A percentile compares a stretch with the other conserved stretches of the same genome.
Conservation (phyloP, 1,284 basidiomycete species). For the Marasmius tenuissimus region DNA sequence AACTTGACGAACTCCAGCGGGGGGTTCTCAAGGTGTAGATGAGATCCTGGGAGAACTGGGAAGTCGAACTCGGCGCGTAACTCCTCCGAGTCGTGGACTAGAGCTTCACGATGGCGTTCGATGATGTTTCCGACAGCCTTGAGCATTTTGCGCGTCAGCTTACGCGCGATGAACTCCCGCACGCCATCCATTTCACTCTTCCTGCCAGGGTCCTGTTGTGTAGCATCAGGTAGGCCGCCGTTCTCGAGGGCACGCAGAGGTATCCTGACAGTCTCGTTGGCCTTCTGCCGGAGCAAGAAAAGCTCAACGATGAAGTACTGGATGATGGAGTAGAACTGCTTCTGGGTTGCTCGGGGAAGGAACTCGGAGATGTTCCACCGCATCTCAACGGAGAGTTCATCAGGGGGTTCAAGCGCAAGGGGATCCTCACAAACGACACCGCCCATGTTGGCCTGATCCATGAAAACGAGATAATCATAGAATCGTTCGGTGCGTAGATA, state of each 20-base stretch:
- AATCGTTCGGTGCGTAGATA: constrained; percentile 86
- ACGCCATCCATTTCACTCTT: constrained; percentile 69
- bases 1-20: constrained; percentile 92
- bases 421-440: constrained; percentile 87
- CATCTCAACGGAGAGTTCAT: constrained; percentile 79
- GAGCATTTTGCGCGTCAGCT: constrained; percentile 83
- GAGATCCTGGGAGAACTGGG: constrained; percentile 86
- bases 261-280: constrained; percentile 57
- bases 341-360: constrained; percentile 83
- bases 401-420: constrained; percentile 62
- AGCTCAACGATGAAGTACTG: constrained; percentile 88
- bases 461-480: constrained; percentile 95
- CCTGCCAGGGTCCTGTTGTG: constrained; percentile 68
- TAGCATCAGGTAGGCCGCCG: constrained; percentile 56
- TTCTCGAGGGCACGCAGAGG: constrained; percentile 80
- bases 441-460: constrained; percentile 94
- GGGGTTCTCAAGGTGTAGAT: constrained; percentile 75
- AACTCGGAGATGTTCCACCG: constrained; percentile 95
- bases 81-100: constrained; percentile 53
- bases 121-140: constrained; percentile 71
- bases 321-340: constrained; percentile 74
- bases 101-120: constrained; percentile 62
- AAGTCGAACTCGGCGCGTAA: constrained; percentile 67
- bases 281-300: constrained; percentile 75
- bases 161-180: constrained; percentile 76